These are phyloP conservation scores for Geosiphon pyriformis DNA, from an alignment of 192 early-diverging fungal genomes.

Conservation along the genomic window DNA sequence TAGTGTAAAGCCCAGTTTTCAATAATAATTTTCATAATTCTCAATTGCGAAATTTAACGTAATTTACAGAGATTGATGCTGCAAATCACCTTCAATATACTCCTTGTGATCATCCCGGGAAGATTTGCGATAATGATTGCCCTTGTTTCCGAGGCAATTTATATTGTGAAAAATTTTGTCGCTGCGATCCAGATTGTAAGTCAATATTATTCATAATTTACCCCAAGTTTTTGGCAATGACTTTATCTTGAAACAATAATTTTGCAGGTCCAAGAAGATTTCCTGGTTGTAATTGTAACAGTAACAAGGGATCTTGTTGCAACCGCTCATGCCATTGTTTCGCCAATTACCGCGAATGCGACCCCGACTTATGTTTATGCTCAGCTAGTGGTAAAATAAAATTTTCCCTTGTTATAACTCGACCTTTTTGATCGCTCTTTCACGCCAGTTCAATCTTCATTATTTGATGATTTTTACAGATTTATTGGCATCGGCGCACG, in stretches of 20 bases:
- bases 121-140: constrained; percentile 4
- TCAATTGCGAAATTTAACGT: not conserved
- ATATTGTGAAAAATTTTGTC: constrained; percentile 24
- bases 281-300: constrained; percentile 18
- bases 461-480: no score
- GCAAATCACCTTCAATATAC: constrained; percentile 18
- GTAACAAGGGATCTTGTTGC: not conserved
- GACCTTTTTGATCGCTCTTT: no score
- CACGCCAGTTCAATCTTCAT: no score
- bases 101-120: constrained; percentile 24
- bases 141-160: constrained; percentile 18
- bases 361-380: constrained; percentile 21
- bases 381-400: constrained; percentile 8
- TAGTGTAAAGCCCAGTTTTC: no score
- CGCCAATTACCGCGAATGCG: constrained; percentile 22
- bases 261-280: constrained; percentile 19
- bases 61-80: constrained; percentile 15
- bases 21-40: not conserved
- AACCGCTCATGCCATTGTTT: constrained; percentile 16
- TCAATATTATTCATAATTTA: no score
- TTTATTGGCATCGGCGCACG: not conserved
- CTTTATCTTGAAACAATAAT: not conserved
- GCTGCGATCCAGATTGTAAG: constrained; percentile 20
- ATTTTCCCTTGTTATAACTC: no score
- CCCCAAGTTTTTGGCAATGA: not conserved